A percentile compares a stretch with the other conserved stretches of the same genome.
Conservation (phyloP, 106 monocot species). For the Allium sativum region DNA sequence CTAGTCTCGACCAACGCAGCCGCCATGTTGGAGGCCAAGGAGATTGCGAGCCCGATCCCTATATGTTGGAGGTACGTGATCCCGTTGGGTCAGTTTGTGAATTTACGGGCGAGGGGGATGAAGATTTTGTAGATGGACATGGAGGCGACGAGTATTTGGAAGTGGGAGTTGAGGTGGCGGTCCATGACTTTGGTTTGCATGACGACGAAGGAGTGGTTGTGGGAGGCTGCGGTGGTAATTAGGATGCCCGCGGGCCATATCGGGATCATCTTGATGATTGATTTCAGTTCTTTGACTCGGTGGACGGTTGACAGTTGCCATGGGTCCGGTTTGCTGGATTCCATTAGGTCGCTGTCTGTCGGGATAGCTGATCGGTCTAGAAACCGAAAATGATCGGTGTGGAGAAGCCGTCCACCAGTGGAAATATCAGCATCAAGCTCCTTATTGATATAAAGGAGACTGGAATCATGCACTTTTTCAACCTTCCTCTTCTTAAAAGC, state of each 20-base stretch:
- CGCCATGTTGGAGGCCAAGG: constrained; percentile 9
- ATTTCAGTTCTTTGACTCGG: constrained; percentile 40
- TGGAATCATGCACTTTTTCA: too few relatives aligned
- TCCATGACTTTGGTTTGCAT: constrained; percentile 31
- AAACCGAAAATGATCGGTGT: too few relatives aligned
- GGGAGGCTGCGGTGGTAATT: constrained; percentile 13
- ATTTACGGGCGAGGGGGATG: constrained; percentile 21
- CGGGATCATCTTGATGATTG: constrained; percentile 29
- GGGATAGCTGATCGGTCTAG: constrained; percentile 22
- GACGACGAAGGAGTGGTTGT: constrained; percentile 29
- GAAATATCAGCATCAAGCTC: too few relatives aligned
- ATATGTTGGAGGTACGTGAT: constrained; percentile 31
- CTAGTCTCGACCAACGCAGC: constrained; percentile 23
- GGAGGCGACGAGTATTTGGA: constrained; percentile 22
- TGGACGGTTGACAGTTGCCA: constrained; percentile 40
- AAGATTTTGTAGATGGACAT: constrained; percentile 23
- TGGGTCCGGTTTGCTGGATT: constrained; percentile 3
- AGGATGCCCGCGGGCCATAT: constrained; percentile 35
- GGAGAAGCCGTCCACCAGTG: too few relatives aligned
- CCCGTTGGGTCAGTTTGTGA: constrained; percentile 17
- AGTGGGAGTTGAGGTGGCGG: constrained; percentile 17
- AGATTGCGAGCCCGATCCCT: constrained; percentile 27
- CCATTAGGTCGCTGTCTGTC: constrained; percentile 5
- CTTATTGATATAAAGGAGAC: too few relatives aligned
- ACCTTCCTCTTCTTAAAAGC: too few relatives aligned